These are phyloP conservation scores for Microthlaspi erraticum DNA, from an alignment of 345 rosid species.

Conservation along the genomic window DNA sequence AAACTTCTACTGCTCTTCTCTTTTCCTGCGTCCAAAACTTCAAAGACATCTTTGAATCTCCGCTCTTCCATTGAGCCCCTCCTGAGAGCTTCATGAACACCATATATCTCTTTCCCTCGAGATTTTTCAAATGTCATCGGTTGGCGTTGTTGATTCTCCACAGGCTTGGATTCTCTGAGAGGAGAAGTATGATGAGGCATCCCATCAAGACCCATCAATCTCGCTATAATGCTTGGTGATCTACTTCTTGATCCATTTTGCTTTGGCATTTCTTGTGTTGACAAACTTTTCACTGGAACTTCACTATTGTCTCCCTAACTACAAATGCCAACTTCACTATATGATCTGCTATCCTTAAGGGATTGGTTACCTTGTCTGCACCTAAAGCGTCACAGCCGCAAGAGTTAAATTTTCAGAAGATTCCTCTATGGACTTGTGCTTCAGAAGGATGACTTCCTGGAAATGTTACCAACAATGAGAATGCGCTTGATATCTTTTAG, in stretches of 20 bases:
- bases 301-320: conserved; percentile 42
- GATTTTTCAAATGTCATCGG: conserved; percentile 11
- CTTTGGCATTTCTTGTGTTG: conserved; percentile 72
- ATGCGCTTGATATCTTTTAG: background rate
- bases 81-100: conserved; percentile 55
- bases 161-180: conserved; percentile 48
- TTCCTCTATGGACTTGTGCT: conserved; percentile 43
- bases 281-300: conserved; percentile 60
- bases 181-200: conserved; percentile 57
- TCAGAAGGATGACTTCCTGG: conserved; percentile 50
- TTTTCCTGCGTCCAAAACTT: conserved; percentile 63
- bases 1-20: conserved; percentile 42
- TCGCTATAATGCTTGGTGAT: conserved; percentile 74
- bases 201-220: conserved; percentile 89
- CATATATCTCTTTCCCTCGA: conserved; percentile 32
- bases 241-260: conserved; percentile 61
- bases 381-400: conserved; percentile 43
- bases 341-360: conserved; percentile 22
- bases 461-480: conserved; percentile 30
- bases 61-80: conserved; percentile 66
- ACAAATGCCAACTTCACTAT: conserved; percentile 25
- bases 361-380: conserved; percentile 53
- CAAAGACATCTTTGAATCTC: conserved; percentile 89
- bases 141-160: conserved; percentile 42
- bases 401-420: conserved; percentile 56